Percentiles rank a stretch among this genome's conserved stretches.
Conservation (phyloP, 306 rosid species). For the Styphnolobium japonicum region DNA sequence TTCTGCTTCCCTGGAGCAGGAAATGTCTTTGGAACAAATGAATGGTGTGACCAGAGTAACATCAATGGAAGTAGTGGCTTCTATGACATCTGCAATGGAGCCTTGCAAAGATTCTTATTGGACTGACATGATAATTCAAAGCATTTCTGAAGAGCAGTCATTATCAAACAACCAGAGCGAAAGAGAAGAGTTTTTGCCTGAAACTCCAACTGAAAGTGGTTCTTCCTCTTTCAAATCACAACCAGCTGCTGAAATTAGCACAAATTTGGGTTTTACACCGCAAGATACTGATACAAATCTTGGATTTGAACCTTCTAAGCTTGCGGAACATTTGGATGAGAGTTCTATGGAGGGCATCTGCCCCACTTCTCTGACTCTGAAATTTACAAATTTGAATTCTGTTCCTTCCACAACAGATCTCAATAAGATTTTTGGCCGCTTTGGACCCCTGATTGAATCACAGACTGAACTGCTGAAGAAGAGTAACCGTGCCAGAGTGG, state of each 20-base stretch:
- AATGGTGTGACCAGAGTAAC: conserved; percentile 37
- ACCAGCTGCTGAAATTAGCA: conserved; percentile 13
- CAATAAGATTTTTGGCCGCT: conserved; percentile 56
- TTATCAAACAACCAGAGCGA: conserved; percentile 31
- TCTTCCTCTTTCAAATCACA: conserved; percentile 7
- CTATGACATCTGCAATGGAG: conserved; percentile 32
- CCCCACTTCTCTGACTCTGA: conserved; percentile 69
- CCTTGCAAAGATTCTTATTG: conserved; percentile 54
- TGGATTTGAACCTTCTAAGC: conserved; percentile 30
- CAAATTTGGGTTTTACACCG: conserved; percentile 2
- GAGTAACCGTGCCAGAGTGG: conserved; percentile 65
- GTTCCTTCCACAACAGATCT: conserved; percentile 61
- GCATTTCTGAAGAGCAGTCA: conserved; percentile 43
- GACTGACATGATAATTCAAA: conserved; percentile 62
- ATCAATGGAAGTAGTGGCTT: conserved; percentile 12
- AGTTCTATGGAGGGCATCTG: conserved; percentile 26
- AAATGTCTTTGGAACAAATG: conserved; percentile 29
- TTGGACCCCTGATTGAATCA: conserved; percentile 56
- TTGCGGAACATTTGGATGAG: conserved; percentile 25
- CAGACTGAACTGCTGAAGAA: conserved; percentile 67
- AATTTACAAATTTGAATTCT: conserved; percentile 55
- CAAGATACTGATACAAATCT: conserved; percentile 13
- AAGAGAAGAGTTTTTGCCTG: conserved; percentile 16
- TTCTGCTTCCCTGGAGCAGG: conserved; percentile 33
- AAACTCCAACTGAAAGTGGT: conserved; percentile 17